Conservation (phyloP, 1,139 yeast genomes). For the Yamadazyma dushanensis region DNA sequence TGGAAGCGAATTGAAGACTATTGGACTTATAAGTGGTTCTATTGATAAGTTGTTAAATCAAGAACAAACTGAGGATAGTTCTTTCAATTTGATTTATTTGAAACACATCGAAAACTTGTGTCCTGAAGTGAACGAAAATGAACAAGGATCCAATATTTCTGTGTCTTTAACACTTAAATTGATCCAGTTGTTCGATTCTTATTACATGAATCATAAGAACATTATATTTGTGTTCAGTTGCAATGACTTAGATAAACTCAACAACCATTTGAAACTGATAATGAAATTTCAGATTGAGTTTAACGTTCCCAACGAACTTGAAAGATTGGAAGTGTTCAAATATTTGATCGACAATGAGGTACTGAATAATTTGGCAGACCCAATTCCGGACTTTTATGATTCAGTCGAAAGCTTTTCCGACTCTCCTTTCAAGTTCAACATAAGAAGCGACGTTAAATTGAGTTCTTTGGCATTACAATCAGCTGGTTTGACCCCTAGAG, state of each 20-base stretch:
- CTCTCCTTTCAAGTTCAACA: slow-evolving; percentile 25
- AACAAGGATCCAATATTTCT: slow-evolving; percentile 55
- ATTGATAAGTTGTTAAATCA: slow-evolving; percentile 53
- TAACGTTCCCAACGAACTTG: slow-evolving; percentile 76
- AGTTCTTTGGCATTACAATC: slow-evolving; percentile 75
- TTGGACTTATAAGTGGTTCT: slow-evolving; percentile 76
- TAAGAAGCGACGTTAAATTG: slow-evolving; percentile 57
- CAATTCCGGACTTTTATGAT: slow-evolving; percentile 13
- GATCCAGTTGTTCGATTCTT: slow-evolving; percentile 58
- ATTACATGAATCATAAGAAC: slow-evolving; percentile 34
- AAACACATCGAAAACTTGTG: slow-evolving; percentile 77
- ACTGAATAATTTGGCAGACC: slow-evolving; percentile 10
- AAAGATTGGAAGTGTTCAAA: slow-evolving; percentile 64
- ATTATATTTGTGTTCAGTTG: slow-evolving; percentile 68
- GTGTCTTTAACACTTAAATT: slow-evolving; percentile 63
- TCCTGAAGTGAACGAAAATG: slow-evolving; percentile 61
- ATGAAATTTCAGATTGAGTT: slow-evolving; percentile 78
- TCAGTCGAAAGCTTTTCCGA: slow-evolving; percentile 17
- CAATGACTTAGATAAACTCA: slow-evolving; percentile 68
- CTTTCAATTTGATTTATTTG: slow-evolving; percentile 53
- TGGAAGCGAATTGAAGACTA: slow-evolving; percentile 75
- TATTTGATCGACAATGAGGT: slow-evolving; percentile 38
- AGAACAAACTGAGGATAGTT: slow-evolving; percentile 15
- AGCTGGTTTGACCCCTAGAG: slow-evolving; percentile 91
- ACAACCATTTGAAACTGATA: slow-evolving; percentile 64